phyloP scores from a whole-genome alignment of 2,329 filamentous ascomycete genomes.

The Neophaeococcomyces mojaviensis region DNA sequence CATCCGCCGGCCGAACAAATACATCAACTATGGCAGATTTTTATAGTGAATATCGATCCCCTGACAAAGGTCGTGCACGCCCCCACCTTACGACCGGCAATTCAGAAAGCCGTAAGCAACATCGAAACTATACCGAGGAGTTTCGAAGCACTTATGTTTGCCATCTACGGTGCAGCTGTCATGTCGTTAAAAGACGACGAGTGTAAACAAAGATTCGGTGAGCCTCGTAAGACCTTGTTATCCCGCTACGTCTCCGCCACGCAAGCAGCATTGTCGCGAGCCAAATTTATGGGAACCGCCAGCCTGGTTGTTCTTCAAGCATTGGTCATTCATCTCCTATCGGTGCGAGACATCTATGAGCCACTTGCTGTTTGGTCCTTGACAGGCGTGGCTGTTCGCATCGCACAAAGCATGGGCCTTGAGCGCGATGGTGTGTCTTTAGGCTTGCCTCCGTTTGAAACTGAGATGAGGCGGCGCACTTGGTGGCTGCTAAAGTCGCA shows the following conservation, averaged over 20 bases:
- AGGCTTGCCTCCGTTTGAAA: constrained; percentile 54
- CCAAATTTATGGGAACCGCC: constrained; percentile 19
- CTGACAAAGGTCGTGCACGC: constrained; percentile 24
- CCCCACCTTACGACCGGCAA: constrained; percentile 23
- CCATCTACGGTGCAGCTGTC: constrained; percentile 28
- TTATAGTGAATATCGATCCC: constrained; percentile 24
- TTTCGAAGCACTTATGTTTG: constrained; percentile 28
- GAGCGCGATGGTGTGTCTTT: constrained; percentile 54
- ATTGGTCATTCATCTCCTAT: constrained; percentile 50
- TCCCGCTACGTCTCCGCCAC: constrained; percentile 20
- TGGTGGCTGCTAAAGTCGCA: constrained; percentile 53
- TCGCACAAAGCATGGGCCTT: constrained; percentile 61
- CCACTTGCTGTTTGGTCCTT: constrained; percentile 55
- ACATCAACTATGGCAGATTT: constrained; percentile 23
- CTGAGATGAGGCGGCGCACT: constrained; percentile 59
- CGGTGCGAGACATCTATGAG: constrained; percentile 52
- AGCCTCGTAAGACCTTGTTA: constrained; percentile 21
- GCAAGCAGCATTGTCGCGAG: constrained; percentile 18
- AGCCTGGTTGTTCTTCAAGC: constrained; percentile 56
- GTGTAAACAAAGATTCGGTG: constrained; percentile 17
- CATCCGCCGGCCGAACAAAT: constrained; percentile 21
- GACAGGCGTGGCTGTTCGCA: constrained; percentile 53
- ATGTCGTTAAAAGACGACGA: constrained; percentile 27
- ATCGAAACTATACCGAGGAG: constrained; percentile 17
- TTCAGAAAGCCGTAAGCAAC: constrained; percentile 22